phyloP scores from a whole-genome alignment of 257 asterid genomes.

The Ocimum tenuiflorum region DNA sequence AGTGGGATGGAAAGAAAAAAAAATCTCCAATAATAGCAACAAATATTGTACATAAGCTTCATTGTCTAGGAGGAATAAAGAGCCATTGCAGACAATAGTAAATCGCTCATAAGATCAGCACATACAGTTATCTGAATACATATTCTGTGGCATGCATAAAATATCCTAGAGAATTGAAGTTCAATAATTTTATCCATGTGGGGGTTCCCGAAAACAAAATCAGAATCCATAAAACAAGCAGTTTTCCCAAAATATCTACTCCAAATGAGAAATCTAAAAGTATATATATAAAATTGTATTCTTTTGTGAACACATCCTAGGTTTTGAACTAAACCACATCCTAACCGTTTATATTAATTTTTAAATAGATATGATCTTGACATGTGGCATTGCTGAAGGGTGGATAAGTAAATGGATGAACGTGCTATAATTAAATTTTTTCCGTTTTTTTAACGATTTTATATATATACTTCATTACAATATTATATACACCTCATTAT shows the following conservation, averaged over 20 bases:
- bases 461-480: too few species aligned
- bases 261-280: slow-evolving; percentile 2
- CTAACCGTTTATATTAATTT: too few species aligned
- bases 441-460: too few species aligned
- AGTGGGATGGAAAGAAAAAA: slow-evolving; percentile 1
- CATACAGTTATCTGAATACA: neutral
- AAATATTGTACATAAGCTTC: neutral
- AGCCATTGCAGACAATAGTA: neutral
- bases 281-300: too few species aligned
- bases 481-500: too few species aligned
- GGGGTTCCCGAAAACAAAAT: slow-evolving; percentile 2
- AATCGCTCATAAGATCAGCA: neutral
- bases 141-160: neutral
- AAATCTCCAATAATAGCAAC: neutral
- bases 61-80: slow-evolving; percentile 7
- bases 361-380: too few species aligned
- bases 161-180: too few species aligned
- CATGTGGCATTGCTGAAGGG: too few species aligned
- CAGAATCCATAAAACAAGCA: neutral
- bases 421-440: too few species aligned
- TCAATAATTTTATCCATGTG: slow-evolving; percentile 5
- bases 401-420: too few species aligned
- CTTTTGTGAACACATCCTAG: too few species aligned
- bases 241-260: neutral
- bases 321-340: too few species aligned